A percentile compares a stretch with the other conserved stretches of the same genome.
phyloP scores from a whole-genome alignment of 306 rosid genomes.

The Albizia julibrissin region DNA sequence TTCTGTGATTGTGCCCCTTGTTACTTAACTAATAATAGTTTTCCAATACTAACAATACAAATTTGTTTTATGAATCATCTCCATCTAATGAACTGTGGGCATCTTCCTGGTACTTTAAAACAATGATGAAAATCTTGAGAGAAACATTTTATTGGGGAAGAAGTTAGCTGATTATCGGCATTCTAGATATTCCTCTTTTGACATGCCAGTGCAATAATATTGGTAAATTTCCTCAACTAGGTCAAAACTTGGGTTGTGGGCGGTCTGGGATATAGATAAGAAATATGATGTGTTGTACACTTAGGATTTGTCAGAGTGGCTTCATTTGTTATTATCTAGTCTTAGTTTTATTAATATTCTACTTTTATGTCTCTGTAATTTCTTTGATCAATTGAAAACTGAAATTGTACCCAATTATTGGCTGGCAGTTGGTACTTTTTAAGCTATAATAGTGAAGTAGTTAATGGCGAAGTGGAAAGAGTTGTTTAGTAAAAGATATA shows the following conservation, averaged over 20 bases:
- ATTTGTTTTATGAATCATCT: background rate
- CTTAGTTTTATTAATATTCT: background rate
- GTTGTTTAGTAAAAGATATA: background rate
- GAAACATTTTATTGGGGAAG: background rate
- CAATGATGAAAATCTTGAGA: background rate
- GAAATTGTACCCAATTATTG: background rate
- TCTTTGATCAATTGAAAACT: background rate
- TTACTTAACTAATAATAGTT: background rate
- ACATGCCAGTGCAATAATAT: background rate
- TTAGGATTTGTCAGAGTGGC: constrained; percentile 5
- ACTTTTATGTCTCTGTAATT: background rate
- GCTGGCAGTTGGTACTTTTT: background rate
- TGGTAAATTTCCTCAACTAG: background rate
- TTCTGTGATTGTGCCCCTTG: background rate
- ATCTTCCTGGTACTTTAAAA: constrained; percentile 4
- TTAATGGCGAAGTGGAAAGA: background rate
- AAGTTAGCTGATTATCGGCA: background rate
- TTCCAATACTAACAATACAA: background rate
- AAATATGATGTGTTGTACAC: background rate
- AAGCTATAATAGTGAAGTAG: constrained; percentile 5
- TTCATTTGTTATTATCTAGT: background rate
- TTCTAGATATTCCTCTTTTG: background rate
- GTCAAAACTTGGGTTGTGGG: background rate
- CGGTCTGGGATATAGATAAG: background rate
- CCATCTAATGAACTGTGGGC: constrained; percentile 13